These are phyloP conservation scores for Penicillium argentinense DNA, from an alignment of 495 filamentous ascomycete genomes.

Conservation along the genomic window DNA sequence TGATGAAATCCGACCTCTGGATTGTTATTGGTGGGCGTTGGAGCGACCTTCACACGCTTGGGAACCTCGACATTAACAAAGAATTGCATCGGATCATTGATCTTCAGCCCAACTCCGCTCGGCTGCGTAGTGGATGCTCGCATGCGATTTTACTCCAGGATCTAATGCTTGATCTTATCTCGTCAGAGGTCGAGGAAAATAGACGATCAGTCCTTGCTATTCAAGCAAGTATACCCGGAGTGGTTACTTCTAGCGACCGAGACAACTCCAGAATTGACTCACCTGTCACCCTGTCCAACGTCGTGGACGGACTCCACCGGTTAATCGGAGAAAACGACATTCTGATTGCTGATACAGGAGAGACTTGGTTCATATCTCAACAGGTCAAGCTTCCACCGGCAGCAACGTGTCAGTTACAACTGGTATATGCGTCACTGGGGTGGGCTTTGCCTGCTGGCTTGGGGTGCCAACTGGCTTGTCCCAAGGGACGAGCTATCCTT, in stretches of 20 bases:
- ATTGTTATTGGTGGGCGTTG: conserved; percentile 8
- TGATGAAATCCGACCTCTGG: conserved; percentile 15
- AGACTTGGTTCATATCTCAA: not conserved
- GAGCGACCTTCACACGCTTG: conserved; percentile 7
- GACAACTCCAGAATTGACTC: not conserved
- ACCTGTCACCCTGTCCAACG: not conserved
- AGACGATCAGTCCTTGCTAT: not conserved
- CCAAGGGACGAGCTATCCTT: conserved; percentile 49
- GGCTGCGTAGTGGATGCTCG: not conserved
- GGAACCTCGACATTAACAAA: not conserved
- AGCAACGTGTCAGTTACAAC: conserved; percentile 12
- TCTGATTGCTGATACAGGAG: not conserved
- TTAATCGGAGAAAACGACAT: not conserved
- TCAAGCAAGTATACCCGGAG: too few species aligned
- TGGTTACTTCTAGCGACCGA: too few species aligned
- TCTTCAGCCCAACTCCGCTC: not conserved
- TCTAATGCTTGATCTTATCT: too few species aligned
- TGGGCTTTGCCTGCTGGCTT: conserved; percentile 15
- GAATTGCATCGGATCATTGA: conserved; percentile 9
- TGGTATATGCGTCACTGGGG: conserved; percentile 14
- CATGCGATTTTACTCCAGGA: not conserved
- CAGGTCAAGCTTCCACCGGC: not conserved
- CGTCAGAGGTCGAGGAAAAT: not conserved
- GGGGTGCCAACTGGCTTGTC: conserved; percentile 26
- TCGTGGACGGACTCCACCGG: not conserved